Conservation (phyloP, 2,329 filamentous ascomycete species). For the Botryosphaeria dothidea region DNA sequence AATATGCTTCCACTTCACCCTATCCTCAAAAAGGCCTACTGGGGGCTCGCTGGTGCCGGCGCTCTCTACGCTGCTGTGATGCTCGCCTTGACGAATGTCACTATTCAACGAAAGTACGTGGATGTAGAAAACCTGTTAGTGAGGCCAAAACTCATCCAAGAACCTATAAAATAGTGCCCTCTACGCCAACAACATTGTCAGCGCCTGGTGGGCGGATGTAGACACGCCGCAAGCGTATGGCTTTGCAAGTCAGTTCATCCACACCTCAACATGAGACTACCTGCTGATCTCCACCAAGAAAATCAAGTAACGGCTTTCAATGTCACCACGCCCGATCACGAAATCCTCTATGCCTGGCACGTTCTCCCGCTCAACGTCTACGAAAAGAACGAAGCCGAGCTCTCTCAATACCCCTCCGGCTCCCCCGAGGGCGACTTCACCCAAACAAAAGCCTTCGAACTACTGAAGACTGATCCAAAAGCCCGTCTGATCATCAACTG, state of each 20-base stretch:
- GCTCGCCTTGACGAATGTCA: constrained; percentile 65
- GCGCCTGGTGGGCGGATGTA: constrained; percentile 69
- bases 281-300: constrained; percentile 50
- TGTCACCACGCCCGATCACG: constrained; percentile 71
- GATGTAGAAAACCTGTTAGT: not conserved
- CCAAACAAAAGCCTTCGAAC: constrained; percentile 49
- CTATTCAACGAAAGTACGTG: constrained; percentile 77
- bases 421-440: constrained; percentile 44
- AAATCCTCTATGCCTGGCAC: constrained; percentile 86
- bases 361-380: constrained; percentile 79
- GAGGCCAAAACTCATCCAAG: not conserved
- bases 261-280: not conserved
- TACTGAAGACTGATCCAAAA: constrained; percentile 52
- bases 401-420: constrained; percentile 48
- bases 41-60: constrained; percentile 51
- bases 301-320: constrained; percentile 89
- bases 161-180: constrained; percentile 60
- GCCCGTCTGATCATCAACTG: constrained; percentile 59
- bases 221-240: constrained; percentile 80
- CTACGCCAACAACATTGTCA: constrained; percentile 80
- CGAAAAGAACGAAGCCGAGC: constrained; percentile 64
- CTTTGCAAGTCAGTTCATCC: constrained; percentile 65
- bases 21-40: constrained; percentile 38
- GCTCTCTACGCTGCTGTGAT: constrained; percentile 68
- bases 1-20: constrained; percentile 31